These are phyloP conservation scores for Aspergillus pseudonomiae DNA, from an alignment of 2,329 filamentous ascomycete genomes.

Conservation along the genomic window DNA sequence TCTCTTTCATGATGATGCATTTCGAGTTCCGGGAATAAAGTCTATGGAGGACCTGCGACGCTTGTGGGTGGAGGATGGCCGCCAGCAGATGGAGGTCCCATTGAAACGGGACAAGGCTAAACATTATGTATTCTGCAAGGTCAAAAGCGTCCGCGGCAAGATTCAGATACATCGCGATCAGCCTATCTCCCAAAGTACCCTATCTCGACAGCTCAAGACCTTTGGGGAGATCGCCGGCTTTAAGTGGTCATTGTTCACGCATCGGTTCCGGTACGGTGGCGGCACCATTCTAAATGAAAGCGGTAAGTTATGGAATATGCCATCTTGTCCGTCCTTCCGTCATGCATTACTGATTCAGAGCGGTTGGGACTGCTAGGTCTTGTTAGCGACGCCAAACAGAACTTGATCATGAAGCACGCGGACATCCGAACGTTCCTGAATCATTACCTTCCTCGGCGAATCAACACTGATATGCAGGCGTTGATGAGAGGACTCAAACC, in stretches of 20 bases:
- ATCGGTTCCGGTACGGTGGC: not conserved
- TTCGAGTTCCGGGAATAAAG: conserved; percentile 13
- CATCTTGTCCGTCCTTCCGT: no score
- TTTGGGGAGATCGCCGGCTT: not conserved
- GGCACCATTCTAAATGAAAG: conserved; percentile 3
- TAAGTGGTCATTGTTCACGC: not conserved
- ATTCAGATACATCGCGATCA: not conserved
- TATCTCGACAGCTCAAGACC: not conserved
- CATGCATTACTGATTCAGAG: no score
- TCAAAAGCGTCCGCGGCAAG: not conserved
- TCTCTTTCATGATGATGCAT: conserved; percentile 21
- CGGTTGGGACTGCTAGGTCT: not conserved
- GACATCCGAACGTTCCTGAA: conserved; percentile 6
- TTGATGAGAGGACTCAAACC: not conserved
- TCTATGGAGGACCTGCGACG: conserved; percentile 10
- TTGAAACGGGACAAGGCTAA: not conserved
- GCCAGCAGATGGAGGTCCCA: not conserved
- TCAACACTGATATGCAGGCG: conserved; percentile 1
- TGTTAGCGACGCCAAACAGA: conserved; percentile 2
- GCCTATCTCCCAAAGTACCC: not conserved
- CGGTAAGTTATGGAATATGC: not conserved
- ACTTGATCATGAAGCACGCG: conserved; percentile 8
- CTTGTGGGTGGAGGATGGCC: not conserved
- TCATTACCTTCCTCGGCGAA: conserved; percentile 1
- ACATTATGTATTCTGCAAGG: conserved; percentile 1